phyloP scores from a whole-genome alignment of 1,284 basidiomycete genomes.

The Moesziomyces sp. region DNA sequence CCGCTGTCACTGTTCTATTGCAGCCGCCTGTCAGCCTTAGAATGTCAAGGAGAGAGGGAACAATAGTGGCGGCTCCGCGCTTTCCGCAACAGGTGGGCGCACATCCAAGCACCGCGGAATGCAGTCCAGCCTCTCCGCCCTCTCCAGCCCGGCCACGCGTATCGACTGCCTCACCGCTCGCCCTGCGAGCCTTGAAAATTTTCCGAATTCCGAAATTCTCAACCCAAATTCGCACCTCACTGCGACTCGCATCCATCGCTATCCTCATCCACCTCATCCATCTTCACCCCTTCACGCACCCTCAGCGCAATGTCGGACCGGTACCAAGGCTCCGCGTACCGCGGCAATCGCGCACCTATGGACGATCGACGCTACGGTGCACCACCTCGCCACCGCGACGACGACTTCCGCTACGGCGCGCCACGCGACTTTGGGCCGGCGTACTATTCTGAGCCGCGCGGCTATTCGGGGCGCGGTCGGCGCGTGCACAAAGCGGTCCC shows the following conservation, averaged over 20 bases:
- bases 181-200: no score
- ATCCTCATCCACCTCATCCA: not conserved
- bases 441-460: slow-evolving; percentile 27
- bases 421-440: slow-evolving; percentile 20
- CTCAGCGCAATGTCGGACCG: slow-evolving; percentile 24
- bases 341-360: slow-evolving; percentile 10
- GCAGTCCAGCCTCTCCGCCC: no score
- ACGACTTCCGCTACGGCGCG: slow-evolving; percentile 17
- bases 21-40: no score
- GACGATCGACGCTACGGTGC: slow-evolving; percentile 26
- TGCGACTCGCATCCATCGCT: not conserved
- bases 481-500: slow-evolving; percentile 37
- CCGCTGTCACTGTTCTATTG: no score
- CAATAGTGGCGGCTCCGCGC: no score
- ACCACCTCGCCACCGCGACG: slow-evolving; percentile 9
- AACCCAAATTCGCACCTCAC: not conserved
- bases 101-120: no score
- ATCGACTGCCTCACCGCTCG: no score
- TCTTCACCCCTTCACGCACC: not conserved
- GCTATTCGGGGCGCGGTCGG: not conserved
- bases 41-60: no score
- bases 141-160: no score
- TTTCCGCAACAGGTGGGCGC: no score
- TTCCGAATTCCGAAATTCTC: no score
- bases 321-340: slow-evolving; percentile 31